Evolutionary conservation across 306 rosid genomes (phyloP).

Genomic region (Quercus parvula): DNA sequence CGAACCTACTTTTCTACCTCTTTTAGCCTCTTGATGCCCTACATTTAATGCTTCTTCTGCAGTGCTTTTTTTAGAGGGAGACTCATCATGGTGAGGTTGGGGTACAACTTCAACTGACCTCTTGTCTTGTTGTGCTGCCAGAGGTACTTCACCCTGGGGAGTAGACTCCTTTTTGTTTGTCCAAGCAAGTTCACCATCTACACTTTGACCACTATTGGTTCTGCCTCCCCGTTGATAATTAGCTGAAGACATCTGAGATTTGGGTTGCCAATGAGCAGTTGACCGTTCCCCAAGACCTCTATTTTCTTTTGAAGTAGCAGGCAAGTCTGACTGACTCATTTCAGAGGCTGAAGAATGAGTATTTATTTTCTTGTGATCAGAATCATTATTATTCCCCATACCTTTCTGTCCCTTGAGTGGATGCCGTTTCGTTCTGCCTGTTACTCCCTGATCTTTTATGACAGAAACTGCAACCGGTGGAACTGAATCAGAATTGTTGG

Average conservation of each 20-base stretch:
- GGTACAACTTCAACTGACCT: conserved; percentile 21
- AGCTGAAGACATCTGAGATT: conserved; percentile 46
- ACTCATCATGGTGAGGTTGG: conserved; percentile 41
- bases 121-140: conserved; percentile 25
- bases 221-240: conserved; percentile 43
- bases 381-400: conserved; percentile 44
- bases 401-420: conserved; percentile 62
- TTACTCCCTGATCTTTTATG: conserved; percentile 49
- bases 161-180: conserved; percentile 28
- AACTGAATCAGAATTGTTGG: conserved; percentile 32
- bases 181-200: conserved; percentile 33
- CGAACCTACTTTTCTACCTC: conserved; percentile 55
- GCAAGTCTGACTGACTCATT: conserved; percentile 40
- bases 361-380: conserved; percentile 44
- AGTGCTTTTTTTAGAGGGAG: conserved; percentile 33
- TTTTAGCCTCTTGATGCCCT: conserved; percentile 43
- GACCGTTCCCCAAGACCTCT: conserved; percentile 53
- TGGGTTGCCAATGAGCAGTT: conserved; percentile 85
- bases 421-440: conserved; percentile 51
- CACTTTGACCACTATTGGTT: conserved; percentile 37
- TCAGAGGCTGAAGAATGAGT: conserved; percentile 35
- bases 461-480: conserved; percentile 36
- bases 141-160: conserved; percentile 31
- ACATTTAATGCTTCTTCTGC: conserved; percentile 40
- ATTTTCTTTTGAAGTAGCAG: conserved; percentile 51